Evolutionary conservation across 2,329 filamentous ascomycete genomes (phyloP).

Genomic region (Fusarium sp.): DNA sequence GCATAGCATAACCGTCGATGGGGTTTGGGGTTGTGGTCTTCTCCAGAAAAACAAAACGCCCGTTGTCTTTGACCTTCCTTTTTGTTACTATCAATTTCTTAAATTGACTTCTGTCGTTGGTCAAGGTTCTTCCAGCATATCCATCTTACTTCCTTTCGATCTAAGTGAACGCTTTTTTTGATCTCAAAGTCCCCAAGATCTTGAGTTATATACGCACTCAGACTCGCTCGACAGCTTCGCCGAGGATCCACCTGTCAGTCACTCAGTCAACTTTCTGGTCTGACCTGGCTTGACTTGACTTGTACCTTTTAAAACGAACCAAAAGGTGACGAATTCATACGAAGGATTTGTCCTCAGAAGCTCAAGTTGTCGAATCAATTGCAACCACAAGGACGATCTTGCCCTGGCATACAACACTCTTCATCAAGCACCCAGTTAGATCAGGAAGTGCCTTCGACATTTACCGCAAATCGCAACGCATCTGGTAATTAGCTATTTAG

Average conservation of each 20-base stretch:
- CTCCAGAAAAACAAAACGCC: conserved; percentile 41
- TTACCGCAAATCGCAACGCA: conserved; percentile 22
- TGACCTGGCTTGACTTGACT: conserved; percentile 30
- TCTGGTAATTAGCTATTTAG: conserved; percentile 34
- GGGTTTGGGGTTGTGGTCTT: conserved; percentile 15
- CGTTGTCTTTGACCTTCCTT: conserved; percentile 34
- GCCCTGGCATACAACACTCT: conserved; percentile 5
- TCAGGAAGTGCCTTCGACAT: conserved; percentile 18
- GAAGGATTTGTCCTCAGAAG: conserved; percentile 3
- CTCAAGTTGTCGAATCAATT: conserved; percentile 7
- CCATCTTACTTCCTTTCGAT: conserved; percentile 3
- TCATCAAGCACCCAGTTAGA: conserved; percentile 12
- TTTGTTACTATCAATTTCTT: conserved; percentile 18
- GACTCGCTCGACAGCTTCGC: conserved; percentile 12
- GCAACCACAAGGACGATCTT: conserved; percentile 24
- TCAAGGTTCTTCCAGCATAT: conserved; percentile 11
- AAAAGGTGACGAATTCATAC: conserved; percentile 8
- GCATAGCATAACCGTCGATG: conserved; percentile 13
- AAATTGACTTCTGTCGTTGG: conserved; percentile 6
- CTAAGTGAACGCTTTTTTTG: neutral
- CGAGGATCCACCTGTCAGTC: conserved; percentile 29
- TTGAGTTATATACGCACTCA: conserved; percentile 4
- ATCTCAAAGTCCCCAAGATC: conserved; percentile 4
- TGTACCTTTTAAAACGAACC: conserved; percentile 26
- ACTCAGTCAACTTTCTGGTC: conserved; percentile 34